These are phyloP conservation scores for Penicillium concentricum DNA, from an alignment of 2,329 filamentous ascomycete genomes.

Conservation along the genomic window DNA sequence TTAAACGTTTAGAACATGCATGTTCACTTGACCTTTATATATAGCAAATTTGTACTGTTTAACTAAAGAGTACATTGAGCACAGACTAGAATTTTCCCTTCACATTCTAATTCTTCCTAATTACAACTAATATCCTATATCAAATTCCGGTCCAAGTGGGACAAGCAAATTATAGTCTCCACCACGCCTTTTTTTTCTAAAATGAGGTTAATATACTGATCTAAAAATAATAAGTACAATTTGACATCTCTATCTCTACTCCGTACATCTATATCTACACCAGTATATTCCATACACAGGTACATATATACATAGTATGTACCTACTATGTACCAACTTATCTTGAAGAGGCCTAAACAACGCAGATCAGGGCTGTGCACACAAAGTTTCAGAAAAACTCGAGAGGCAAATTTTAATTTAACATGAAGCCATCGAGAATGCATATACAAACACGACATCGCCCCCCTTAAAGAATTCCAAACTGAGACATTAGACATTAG, in stretches of 20 bases:
- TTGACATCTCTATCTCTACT: not conserved
- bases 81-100: no score
- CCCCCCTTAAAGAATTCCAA: not conserved
- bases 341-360: not conserved
- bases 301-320: no score
- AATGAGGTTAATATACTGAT: not conserved
- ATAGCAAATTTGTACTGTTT: no score
- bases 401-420: not conserved
- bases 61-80: no score
- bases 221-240: not conserved
- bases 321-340: no score
- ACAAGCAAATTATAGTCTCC: not conserved
- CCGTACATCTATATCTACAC: no score
- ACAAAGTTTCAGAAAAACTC: not conserved
- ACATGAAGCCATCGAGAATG: not conserved
- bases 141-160: not conserved
- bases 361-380: not conserved
- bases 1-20: not conserved
- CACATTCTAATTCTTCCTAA: not conserved
- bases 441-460: no score
- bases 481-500: slow-evolving; percentile 1
- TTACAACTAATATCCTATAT: not conserved
- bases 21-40: not conserved
- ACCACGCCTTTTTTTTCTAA: not conserved
- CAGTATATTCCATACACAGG: no score